Percentiles rank a stretch among this genome's conserved stretches.
Evolutionary conservation across 2,329 filamentous ascomycete genomes (phyloP).

Genomic region (Fusarium sp.): DNA sequence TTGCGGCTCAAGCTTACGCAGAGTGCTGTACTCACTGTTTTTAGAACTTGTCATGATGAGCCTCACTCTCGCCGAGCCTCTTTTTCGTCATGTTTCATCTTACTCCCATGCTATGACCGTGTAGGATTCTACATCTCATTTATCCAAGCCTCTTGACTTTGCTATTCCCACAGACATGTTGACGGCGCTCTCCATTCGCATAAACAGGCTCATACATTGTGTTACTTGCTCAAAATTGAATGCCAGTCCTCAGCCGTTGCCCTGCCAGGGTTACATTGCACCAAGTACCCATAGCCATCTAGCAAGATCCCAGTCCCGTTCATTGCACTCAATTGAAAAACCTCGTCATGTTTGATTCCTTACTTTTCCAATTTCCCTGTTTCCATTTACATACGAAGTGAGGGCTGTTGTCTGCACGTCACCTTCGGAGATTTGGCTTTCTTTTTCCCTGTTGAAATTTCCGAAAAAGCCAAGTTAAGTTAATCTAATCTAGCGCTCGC

Average conservation of each 20-base stretch:
- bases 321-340: background rate
- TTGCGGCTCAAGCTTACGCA: slow-evolving; percentile 13
- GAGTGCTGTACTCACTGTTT: background rate
- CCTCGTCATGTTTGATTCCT: slow-evolving; percentile 23
- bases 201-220: background rate
- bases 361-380: slow-evolving; percentile 17
- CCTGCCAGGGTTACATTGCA: slow-evolving; percentile 9
- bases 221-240: slow-evolving; percentile 8
- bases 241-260: slow-evolving; percentile 21
- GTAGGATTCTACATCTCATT: background rate
- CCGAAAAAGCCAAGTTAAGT: slow-evolving; percentile 17
- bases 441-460: slow-evolving; percentile 40
- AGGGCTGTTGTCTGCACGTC: slow-evolving; percentile 10
- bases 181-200: background rate
- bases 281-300: background rate
- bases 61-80: slow-evolving; percentile 4
- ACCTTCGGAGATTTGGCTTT: slow-evolving; percentile 44
- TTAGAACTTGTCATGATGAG: background rate
- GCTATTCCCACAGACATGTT: background rate
- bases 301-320: background rate
- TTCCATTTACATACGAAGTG: slow-evolving; percentile 5
- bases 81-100: slow-evolving; percentile 1
- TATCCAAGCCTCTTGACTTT: background rate
- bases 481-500: slow-evolving; percentile 20
- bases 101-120: background rate